phyloP scores from a whole-genome alignment of 257 asterid genomes.

The Thymus quinquecostatus region DNA sequence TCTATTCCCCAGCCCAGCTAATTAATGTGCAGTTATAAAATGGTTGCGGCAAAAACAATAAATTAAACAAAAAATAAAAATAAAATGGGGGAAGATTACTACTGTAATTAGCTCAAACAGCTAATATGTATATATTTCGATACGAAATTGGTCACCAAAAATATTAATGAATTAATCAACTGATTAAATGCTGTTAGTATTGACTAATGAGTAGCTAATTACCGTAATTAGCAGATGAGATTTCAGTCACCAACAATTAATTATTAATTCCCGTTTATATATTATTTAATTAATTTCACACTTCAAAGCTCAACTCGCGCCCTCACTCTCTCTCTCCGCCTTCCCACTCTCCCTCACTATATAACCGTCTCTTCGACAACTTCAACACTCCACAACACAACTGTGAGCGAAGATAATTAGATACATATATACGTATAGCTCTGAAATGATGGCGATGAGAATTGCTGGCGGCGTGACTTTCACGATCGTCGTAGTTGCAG shows the following conservation, averaged over 20 bases:
- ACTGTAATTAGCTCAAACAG: no score
- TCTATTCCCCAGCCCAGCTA: no score
- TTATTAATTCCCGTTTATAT: background rate
- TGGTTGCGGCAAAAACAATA: no score
- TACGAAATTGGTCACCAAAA: constrained; percentile 5
- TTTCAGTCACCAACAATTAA: constrained; percentile 21
- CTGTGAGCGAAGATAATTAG: constrained; percentile 5
- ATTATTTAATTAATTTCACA: constrained; percentile 4
- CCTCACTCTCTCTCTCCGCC: constrained; percentile 10
- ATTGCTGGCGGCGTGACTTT: constrained; percentile 25
- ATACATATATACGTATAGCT: background rate
- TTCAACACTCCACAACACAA: constrained; percentile 34
- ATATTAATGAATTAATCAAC: background rate
- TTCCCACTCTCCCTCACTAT: background rate
- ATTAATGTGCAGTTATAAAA: no score
- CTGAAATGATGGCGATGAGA: constrained; percentile 23
- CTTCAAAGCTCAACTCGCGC: constrained; percentile 8
- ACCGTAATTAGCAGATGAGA: constrained; percentile 23
- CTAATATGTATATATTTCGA: no score
- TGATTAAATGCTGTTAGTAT: background rate
- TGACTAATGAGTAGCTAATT: background rate
- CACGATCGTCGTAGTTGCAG: constrained; percentile 27
- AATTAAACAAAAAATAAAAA: no score
- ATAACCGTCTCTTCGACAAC: constrained; percentile 50
- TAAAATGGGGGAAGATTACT: no score